phyloP scores from a whole-genome alignment of 768 basidiomycete genomes.

The Hygrocybe punicea region DNA sequence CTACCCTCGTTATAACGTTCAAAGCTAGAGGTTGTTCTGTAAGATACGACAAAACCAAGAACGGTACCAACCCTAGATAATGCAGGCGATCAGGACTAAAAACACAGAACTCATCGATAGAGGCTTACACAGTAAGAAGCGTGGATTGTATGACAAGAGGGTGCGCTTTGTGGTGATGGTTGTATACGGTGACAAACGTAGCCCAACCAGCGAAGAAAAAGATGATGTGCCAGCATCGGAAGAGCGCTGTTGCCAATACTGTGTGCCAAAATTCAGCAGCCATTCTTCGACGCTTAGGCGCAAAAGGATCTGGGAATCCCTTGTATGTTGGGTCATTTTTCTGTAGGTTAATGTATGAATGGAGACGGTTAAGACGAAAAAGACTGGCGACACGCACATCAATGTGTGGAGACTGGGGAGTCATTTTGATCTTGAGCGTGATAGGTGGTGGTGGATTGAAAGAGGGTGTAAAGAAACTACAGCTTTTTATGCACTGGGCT shows the following conservation, averaged over 20 bases:
- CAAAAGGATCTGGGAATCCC: neutral
- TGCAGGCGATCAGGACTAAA: neutral
- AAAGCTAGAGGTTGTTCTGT: slow-evolving; percentile 68
- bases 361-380: neutral
- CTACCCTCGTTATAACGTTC: slow-evolving; percentile 77
- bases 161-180: slow-evolving; percentile 38
- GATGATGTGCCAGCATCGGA: slow-evolving; percentile 66
- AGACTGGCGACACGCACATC: neutral
- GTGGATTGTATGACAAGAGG: slow-evolving; percentile 45
- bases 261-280: neutral
- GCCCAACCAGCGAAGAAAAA: slow-evolving; percentile 64
- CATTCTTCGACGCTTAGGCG: neutral
- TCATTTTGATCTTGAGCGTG: too few relatives aligned
- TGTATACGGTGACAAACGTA: slow-evolving; percentile 53
- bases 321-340: neutral
- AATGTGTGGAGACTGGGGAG: too few relatives aligned
- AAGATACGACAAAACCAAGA: slow-evolving; percentile 71
- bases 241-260: slow-evolving; percentile 42
- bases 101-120: neutral
- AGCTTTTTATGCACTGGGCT: too few relatives aligned
- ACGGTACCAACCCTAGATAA: slow-evolving; percentile 52
- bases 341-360: neutral
- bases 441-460: too few relatives aligned
- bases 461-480: too few relatives aligned
- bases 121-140: slow-evolving; percentile 64